Evolutionary conservation across 371 early-diverging fungal genomes (phyloP).

Genomic region (Circinella minor): DNA sequence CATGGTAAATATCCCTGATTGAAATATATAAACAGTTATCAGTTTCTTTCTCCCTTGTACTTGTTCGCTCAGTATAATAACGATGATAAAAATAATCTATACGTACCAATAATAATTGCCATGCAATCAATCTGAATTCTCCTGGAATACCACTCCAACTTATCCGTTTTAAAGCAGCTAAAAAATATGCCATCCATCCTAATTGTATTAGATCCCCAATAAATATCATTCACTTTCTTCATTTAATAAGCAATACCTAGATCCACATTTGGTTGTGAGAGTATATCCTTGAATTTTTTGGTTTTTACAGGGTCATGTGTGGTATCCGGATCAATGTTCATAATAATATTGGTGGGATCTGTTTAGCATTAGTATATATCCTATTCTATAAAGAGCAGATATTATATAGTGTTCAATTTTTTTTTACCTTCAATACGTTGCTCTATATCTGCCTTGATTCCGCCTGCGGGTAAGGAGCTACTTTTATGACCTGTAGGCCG

Average conservation of each 20-base stretch:
- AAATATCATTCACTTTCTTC: no score
- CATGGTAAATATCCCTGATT: slow-evolving; percentile 83
- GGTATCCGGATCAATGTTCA: slow-evolving; percentile 20
- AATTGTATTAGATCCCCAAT: no score
- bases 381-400: no score
- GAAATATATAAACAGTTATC: not conserved
- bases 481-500: not conserved
- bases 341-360: slow-evolving; percentile 30
- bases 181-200: not conserved
- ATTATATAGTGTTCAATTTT: not conserved
- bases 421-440: not conserved
- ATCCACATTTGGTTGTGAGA: slow-evolving; percentile 79
- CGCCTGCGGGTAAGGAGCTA: slow-evolving; percentile 1
- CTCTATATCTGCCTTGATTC: slow-evolving; percentile 9
- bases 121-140: slow-evolving; percentile 83
- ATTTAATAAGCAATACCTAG: slow-evolving; percentile 47
- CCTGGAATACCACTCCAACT: slow-evolving; percentile 94
- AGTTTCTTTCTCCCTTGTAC: not conserved
- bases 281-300: slow-evolving; percentile 72
- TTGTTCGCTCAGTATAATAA: not conserved
- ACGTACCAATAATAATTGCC: slow-evolving; percentile 87
- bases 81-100: slow-evolving; percentile 1
- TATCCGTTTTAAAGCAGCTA: slow-evolving; percentile 70
- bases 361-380: not conserved
- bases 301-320: slow-evolving; percentile 34